Evolutionary conservation across 441 rosid species (phyloP).

Genomic region (Jatropha multifida): DNA sequence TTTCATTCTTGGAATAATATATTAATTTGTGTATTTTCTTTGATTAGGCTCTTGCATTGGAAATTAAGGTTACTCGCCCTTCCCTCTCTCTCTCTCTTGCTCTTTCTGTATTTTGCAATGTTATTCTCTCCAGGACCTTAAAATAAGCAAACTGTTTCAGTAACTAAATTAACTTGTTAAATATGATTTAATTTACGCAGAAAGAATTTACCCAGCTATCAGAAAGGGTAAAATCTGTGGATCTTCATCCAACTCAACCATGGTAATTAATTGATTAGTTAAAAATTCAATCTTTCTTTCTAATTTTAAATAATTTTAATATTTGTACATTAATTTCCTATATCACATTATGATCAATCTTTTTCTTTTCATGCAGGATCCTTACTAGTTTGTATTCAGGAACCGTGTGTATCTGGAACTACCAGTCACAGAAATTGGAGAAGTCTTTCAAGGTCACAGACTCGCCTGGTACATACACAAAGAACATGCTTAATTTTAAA

Average conservation of each 20-base stretch:
- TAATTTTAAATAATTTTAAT: neutral
- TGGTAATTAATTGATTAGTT: constrained; percentile 47
- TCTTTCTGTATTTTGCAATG: too few species aligned
- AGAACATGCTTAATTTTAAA: neutral
- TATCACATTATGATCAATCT: constrained; percentile 8
- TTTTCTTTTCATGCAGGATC: constrained; percentile 48
- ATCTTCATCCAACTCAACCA: constrained; percentile 89
- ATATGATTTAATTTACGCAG: constrained; percentile 40
- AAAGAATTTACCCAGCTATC: constrained; percentile 74
- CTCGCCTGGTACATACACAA: constrained; percentile 47
- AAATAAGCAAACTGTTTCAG: neutral
- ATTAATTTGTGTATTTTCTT: neutral
- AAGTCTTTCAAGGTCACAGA: constrained; percentile 62
- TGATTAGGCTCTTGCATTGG: constrained; percentile 16
- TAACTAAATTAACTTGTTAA: neutral
- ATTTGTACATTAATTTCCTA: neutral
- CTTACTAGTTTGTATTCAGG: constrained; percentile 77
- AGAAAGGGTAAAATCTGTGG: constrained; percentile 88
- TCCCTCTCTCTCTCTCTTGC: neutral
- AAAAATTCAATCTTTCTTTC: neutral
- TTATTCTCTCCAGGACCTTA: neutral
- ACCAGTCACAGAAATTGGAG: constrained; percentile 63
- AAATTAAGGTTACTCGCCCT: constrained; percentile 9
- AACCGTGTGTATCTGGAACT: constrained; percentile 75
- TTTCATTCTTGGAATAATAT: neutral